These are phyloP conservation scores for Xylaria sp. DNA, from an alignment of 2,329 filamentous ascomycete genomes.

Conservation along the genomic window DNA sequence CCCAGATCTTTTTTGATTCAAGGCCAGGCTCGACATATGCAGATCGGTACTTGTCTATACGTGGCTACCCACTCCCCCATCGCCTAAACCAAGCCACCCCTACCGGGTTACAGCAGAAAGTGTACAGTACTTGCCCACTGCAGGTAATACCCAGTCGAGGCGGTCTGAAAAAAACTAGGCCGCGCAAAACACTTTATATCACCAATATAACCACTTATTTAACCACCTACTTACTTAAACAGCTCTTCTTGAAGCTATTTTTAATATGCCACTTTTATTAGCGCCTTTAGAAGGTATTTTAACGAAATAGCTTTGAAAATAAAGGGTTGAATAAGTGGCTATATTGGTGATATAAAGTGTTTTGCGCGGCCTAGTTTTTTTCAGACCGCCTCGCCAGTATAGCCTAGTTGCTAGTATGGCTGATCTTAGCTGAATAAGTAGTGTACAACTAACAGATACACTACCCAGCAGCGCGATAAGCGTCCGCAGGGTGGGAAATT, in stretches of 20 bases:
- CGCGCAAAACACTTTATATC: too few species aligned
- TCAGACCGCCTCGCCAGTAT: too few species aligned
- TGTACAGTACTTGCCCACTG: not conserved
- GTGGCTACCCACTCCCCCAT: slow-evolving; percentile 7
- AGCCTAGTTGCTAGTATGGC: slow-evolving; percentile 1
- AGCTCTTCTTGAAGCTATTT: too few species aligned
- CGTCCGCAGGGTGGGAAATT: slow-evolving; percentile 20
- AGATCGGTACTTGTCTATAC: slow-evolving; percentile 36
- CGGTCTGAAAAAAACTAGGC: too few species aligned
- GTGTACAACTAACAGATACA: slow-evolving; percentile 2
- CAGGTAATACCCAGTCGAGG: not conserved
- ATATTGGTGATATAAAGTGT: too few species aligned
- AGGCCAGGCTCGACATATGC: slow-evolving; percentile 28
- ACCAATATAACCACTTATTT: too few species aligned
- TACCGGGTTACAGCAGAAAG: not conserved
- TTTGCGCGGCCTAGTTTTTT: too few species aligned
- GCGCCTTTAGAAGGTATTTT: too few species aligned
- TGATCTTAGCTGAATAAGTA: slow-evolving; percentile 22
- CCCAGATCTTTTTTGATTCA: slow-evolving; percentile 30
- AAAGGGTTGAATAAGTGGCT: too few species aligned
- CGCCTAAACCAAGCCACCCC: not conserved
- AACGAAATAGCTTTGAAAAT: too few species aligned
- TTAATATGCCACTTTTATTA: too few species aligned
- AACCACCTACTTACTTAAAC: too few species aligned
- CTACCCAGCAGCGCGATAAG: slow-evolving; percentile 21